Evolutionary conservation across 2,329 filamentous ascomycete genomes (phyloP).

Genomic region (Knufia fluminis): DNA sequence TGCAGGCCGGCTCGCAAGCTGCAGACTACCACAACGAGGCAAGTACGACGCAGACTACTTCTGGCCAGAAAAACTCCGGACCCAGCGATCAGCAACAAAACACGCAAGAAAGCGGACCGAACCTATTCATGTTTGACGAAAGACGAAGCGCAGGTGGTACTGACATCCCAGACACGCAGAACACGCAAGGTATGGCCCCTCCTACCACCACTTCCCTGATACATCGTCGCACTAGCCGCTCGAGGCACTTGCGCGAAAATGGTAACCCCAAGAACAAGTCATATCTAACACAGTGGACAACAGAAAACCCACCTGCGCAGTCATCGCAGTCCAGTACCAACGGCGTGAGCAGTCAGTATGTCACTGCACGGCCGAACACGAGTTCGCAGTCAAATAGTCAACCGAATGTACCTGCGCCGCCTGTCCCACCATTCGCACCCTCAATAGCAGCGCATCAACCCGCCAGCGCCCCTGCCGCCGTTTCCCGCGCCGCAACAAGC

Average conservation of each 20-base stretch:
- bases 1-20: conserved; percentile 49
- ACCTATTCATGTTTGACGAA: conserved; percentile 42
- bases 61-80: conserved; percentile 68
- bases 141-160: conserved; percentile 46
- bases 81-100: conserved; percentile 45
- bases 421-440: neutral
- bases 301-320: neutral
- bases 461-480: neutral
- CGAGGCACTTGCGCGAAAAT: neutral
- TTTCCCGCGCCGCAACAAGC: neutral
- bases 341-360: neutral
- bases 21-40: conserved; percentile 71
- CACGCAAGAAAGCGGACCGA: conserved; percentile 56
- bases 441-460: neutral
- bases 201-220: neutral
- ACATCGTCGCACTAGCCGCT: neutral
- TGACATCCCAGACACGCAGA: conserved; percentile 57
- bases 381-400: neutral
- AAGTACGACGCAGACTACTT: conserved; percentile 76
- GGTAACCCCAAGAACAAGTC: neutral
- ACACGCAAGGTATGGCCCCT: conserved; percentile 28
- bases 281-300: neutral
- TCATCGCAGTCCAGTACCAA: neutral
- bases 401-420: conserved; percentile 1
- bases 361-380: neutral